Base-by-base conservation (phyloP, 768 basidiomycete genomes). In the Boletales sp. region DNA sequence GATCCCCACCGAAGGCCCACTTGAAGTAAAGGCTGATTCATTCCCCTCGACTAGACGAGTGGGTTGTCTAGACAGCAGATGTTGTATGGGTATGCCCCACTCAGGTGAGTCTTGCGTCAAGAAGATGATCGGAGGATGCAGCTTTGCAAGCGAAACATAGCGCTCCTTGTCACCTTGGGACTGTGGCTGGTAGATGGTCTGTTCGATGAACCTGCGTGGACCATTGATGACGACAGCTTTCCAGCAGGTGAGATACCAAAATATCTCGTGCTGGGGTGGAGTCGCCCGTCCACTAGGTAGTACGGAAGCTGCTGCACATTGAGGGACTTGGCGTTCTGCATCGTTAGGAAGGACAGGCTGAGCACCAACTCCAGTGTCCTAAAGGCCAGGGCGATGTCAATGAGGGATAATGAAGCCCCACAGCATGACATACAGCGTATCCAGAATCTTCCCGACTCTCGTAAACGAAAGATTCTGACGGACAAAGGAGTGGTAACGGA, bases 1-100 rank as follows among this genome's bases (percentile, higher is more conserved):
- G 51, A 89, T 82, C 1, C 84, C 84, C 35, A 89, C 80, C 34
- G 84, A 85, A 5, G 84, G 85, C 1, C 86, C 85, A 15, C 84
- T 76, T 4, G 79, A 76, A 54, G 77, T 69, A 49, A 87, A 86
- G 43, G 87, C 83, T 5, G 76, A 70, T 47, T 82, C 77, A 43
- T 86, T 79, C 10, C 81, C 77, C 29, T 73, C 69, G 14, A 58
- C 59, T 12, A 88, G 73, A 32, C 73, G 70, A 59, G 72, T 74
- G 37, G 79, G 77, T 40, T 76, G 74, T 45, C 72, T 78, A 60
- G 79, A 77, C 52, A 87, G 58, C 2, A 84, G 80, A 51, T 83
- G 82, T 24, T 62, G 57, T 47, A 87, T 65, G 4, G 76, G 69
- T 53, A 89, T 79, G 7, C 86, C 87, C 57, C 73, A 79, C 54